A percentile compares a stretch with the other conserved stretches of the same genome.
Evolutionary conservation across 768 basidiomycete genomes (phyloP).

Genomic region (Termitomyces sp.): DNA sequence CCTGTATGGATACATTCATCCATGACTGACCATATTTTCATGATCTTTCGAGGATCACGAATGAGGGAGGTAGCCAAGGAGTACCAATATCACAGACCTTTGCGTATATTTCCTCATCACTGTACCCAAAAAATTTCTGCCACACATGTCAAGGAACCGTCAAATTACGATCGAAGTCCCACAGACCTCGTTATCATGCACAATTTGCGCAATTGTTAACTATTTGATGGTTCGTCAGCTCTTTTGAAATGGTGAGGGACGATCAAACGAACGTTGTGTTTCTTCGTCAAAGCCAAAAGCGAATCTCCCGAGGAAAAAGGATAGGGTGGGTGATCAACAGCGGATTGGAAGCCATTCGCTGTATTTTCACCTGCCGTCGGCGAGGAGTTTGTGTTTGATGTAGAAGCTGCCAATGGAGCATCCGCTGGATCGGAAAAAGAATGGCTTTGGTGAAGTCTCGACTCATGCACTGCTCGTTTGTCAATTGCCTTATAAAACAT

Average conservation of each 20-base stretch:
- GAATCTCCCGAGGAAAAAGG: conserved; percentile 78
- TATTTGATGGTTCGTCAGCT: conserved; percentile 24
- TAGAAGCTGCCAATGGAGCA: not conserved
- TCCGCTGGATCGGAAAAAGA: conserved; percentile 33
- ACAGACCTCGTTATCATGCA: conserved; percentile 82
- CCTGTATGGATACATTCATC: conserved; percentile 87
- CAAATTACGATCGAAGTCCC: not conserved
- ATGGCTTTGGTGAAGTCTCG: conserved; percentile 69
- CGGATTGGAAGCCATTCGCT: not conserved
- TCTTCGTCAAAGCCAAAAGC: conserved; percentile 70
- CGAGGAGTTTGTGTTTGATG: not conserved
- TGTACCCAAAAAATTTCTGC: conserved; percentile 65
- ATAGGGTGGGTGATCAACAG: conserved; percentile 67
- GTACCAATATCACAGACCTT: conserved; percentile 43
- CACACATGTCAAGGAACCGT: not conserved
- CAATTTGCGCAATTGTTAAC: conserved; percentile 93
- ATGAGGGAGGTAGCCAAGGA: not conserved
- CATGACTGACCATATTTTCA: conserved; percentile 90
- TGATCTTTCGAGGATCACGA: conserved; percentile 34
- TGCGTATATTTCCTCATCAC: conserved; percentile 67
- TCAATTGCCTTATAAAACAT: conserved; percentile 91
- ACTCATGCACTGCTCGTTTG: conserved; percentile 74
- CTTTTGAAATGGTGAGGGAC: not conserved
- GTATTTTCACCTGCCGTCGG: not conserved
- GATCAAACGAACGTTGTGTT: conserved; percentile 66